Evolutionary conservation across 148 eudicot species (phyloP), one percentile per base, ranked within the genome.

Genomic region (Spergularia bocconei): DNA sequence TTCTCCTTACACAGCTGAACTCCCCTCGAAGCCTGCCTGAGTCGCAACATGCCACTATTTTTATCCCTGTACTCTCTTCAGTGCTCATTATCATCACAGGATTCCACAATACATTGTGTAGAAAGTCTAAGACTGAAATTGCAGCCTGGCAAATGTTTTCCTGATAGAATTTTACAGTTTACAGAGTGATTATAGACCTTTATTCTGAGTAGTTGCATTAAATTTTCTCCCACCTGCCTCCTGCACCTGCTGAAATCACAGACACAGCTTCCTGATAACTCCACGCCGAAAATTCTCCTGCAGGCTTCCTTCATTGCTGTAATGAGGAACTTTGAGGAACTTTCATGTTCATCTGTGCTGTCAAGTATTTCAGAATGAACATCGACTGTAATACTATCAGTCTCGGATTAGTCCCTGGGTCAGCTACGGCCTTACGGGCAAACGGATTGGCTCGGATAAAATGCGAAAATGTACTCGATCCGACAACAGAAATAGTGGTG

Each of bases 1-100:
- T 81, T 75, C 58, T 81, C 16, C 89, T 87, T 15, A 86, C 91
- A 53, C 91, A 88, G 68, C 84, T 88, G 50, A 56, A 58, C 5
- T 69, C 33, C 63, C 87, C 89, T 66, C 86, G 56, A 13, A 62
- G 79, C 47, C 68, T 67, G 16, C 89, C 89, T 6, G 82, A 52
- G 14, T 88, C 87, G 36, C 88, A 86, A 53, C 89, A 86, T 44
- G 89, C 87, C 11, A 39, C 72, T 44, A 76, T 76, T n/a, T 29
- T 76, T 82, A 50, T 77, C 82, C 72, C 79, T 74, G 69, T 77
- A 82, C 73, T 89, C 85, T 80, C 25, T 11, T 44, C 54, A 62
- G 0, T 14, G 19, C 0, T 6, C 59, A 56, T 14, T 21, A 56
- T 56, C 6, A 56, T 7, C 17, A 14, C 58, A 14, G 4, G 16